A percentile compares a stretch with the other conserved stretches of the same genome.
Evolutionary conservation across 2,329 filamentous ascomycete genomes (phyloP).

Genomic region (Diplodia sapinea): DNA sequence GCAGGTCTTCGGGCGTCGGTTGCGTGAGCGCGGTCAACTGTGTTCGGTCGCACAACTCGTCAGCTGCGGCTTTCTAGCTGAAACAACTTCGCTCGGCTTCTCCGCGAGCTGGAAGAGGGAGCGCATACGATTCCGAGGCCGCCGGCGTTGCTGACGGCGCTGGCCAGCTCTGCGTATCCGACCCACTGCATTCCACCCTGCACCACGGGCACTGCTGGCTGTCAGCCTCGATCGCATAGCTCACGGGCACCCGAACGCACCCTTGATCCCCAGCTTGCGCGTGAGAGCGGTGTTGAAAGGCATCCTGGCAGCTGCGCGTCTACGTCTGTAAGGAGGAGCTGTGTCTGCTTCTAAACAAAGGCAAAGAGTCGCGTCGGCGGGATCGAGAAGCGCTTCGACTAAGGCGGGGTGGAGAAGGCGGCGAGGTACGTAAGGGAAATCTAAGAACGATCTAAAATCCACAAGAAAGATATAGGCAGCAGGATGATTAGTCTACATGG

Average conservation of each 20-base stretch:
- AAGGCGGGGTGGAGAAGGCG: background rate
- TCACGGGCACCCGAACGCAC: constrained; percentile 53
- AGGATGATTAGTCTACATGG: constrained; percentile 27
- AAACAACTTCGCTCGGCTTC: constrained; percentile 7
- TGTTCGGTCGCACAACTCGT: constrained; percentile 5
- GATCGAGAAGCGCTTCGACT: background rate
- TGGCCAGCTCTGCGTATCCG: constrained; percentile 78
- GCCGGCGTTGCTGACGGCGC: constrained; percentile 70
- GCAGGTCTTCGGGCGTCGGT: constrained; percentile 87
- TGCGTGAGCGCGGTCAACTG: constrained; percentile 85
- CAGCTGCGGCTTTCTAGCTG: constrained; percentile 2
- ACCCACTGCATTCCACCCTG: constrained; percentile 90
- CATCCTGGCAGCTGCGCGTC: constrained; percentile 50
- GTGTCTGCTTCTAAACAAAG: background rate
- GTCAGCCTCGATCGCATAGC: constrained; percentile 13
- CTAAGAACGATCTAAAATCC: constrained; percentile 3
- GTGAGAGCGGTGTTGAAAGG: constrained; percentile 70
- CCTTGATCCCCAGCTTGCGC: constrained; percentile 63
- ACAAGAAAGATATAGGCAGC: constrained; percentile 7
- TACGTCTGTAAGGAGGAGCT: background rate
- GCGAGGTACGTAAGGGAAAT: background rate
- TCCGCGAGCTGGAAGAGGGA: background rate
- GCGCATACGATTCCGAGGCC: constrained; percentile 70
- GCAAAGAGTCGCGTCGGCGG: background rate
- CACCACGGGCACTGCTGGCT: constrained; percentile 71